Conservation (phyloP, 306 rosid genomes). For the Glycine latifolia region DNA sequence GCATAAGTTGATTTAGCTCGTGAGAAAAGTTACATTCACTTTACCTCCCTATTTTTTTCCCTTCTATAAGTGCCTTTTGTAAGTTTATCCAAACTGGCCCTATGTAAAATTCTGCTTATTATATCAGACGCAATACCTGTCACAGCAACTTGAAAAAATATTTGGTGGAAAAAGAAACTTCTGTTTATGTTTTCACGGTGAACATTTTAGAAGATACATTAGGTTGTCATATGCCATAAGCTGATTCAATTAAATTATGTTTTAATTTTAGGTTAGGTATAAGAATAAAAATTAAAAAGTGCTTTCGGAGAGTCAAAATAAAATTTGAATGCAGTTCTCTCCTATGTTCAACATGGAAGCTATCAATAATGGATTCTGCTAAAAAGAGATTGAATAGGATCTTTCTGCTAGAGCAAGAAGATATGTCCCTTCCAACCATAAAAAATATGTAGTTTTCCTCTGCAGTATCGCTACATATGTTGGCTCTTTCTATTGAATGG, state of each 20-base stretch:
- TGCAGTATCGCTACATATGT: not conserved
- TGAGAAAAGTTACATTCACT: not conserved
- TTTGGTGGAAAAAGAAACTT: conserved; percentile 35
- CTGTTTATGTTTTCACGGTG: conserved; percentile 35
- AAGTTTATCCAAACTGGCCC: not conserved
- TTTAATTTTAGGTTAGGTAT: conserved; percentile 3
- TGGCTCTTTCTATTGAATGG: conserved; percentile 17
- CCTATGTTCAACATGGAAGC: conserved; percentile 26
- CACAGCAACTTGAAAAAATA: conserved; percentile 18
- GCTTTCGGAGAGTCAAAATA: conserved; percentile 27
- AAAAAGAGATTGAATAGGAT: conserved; percentile 32
- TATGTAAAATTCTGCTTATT: conserved; percentile 30
- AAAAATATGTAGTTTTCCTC: not conserved
- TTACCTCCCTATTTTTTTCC: not conserved
- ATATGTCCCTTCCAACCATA: not conserved
- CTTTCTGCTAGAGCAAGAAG: conserved; percentile 25
- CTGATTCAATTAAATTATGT: conserved; percentile 22
- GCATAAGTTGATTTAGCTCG: not conserved
- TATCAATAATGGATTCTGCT: conserved; percentile 8
- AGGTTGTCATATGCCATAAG: conserved; percentile 33
- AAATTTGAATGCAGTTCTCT: conserved; percentile 20
- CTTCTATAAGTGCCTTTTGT: not conserved
- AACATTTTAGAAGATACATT: conserved; percentile 16
- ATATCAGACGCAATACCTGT: not conserved
- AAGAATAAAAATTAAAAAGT: not conserved